Evolutionary conservation across 805 yeast species (phyloP), one percentile per base, ranked within the genome.

Genomic region (Lachancea meyersii): DNA sequence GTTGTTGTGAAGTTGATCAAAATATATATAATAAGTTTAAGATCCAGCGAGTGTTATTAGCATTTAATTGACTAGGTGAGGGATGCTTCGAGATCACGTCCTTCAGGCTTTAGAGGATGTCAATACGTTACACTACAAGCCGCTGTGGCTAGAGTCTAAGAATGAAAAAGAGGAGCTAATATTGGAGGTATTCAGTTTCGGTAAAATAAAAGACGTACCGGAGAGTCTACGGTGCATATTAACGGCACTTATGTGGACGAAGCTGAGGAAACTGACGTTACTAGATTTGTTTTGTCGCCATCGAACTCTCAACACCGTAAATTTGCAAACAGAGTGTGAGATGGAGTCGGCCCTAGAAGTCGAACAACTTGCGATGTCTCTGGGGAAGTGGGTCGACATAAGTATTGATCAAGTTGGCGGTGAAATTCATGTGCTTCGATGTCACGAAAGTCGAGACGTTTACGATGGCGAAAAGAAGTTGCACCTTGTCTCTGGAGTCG

Each of bases 181-280:
- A 11, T 42, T 58, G 18, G 65, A 60, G 31, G 38, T 60, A 11
- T 58, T 54, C 37, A 40, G 58, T 21, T 61, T 60, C 46, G 64
- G 64, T 7, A 48, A 49, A 4, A 35, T 59, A 3, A 35, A 43
- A 5, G 59, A 60, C 40, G 33, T 47, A 2, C 44, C 33, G 4
- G 16, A 32, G 16, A 35, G 10, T 8, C 30, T 43, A 16, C 19
- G 28, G 14, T 13, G 8, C 17, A 20, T 18, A 2, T 11, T 58
- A 14, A 47, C 55, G 6, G 9, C 41, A 2, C 6, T 2, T 5
- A 51, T 54, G 58, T 13, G 51, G 27, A 37, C 28, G 14, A 61
- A 61, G 44, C 35, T 60, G 19, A 50, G 46, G 13, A 45, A 48
- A 37, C 40, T 59, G 20, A 53, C 57, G 2, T 37, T 61, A 8